Evolutionary conservation across 176 grass and related monocot genomes (phyloP).

Genomic region (sorghum (Sorghum bicolor)): Sorghum_bicolor_NCBIv3 NC_012873.2:62180501-62181000

Average conservation of each 20-base stretch:
- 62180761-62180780: conserved; percentile 79
- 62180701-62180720: background rate
- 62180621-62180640: background rate
- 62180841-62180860: conserved; percentile 69
- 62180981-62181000: background rate
- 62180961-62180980: background rate
- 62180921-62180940: conserved; percentile 51
- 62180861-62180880: conserved; percentile 77
- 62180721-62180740: background rate
- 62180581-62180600: background rate
- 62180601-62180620: conserved; percentile 17
- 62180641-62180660: background rate
- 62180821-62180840: conserved; percentile 84
- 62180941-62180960: conserved; percentile 16
- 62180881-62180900: conserved; percentile 74
- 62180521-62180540: conserved; percentile 11
- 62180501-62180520: no score
- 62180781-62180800: conserved; percentile 60
- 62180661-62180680: background rate
- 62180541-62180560: background rate
- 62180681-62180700: conserved; percentile 16
- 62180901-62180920: conserved; percentile 82
- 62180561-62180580: background rate
- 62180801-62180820: conserved; percentile 63
- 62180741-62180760: conserved; percentile 48